These are phyloP conservation scores for Dorcoceras hygrometricum DNA, from an alignment of 257 asterid genomes.

Conservation along the genomic window DNA sequence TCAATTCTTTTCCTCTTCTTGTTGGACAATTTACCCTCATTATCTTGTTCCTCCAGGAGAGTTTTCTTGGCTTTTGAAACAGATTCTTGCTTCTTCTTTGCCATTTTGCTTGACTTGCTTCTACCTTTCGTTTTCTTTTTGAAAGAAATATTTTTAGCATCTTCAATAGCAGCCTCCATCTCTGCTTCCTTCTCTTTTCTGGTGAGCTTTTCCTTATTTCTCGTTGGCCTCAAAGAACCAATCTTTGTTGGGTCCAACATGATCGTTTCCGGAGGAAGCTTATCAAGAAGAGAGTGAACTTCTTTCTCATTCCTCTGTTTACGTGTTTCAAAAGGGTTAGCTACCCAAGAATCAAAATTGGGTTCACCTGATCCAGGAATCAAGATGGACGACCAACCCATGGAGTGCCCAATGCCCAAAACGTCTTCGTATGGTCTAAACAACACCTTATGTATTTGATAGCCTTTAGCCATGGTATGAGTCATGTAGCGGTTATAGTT, in stretches of 20 bases:
- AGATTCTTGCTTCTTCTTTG: slow-evolving; percentile 73
- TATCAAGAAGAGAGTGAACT: slow-evolving; percentile 78
- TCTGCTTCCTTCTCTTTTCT: slow-evolving; percentile 57
- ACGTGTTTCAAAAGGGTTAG: slow-evolving; percentile 78
- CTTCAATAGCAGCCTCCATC: slow-evolving; percentile 64
- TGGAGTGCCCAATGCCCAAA: slow-evolving; percentile 79
- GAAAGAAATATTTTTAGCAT: slow-evolving; percentile 41
- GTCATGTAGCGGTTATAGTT: slow-evolving; percentile 67
- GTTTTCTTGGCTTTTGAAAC: slow-evolving; percentile 63
- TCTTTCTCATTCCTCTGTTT: slow-evolving; percentile 91
- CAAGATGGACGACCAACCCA: slow-evolving; percentile 80
- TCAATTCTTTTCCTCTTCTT: slow-evolving; percentile 58
- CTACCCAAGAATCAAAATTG: slow-evolving; percentile 87
- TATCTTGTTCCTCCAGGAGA: slow-evolving; percentile 42
- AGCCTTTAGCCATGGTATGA: slow-evolving; percentile 82
- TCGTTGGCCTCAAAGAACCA: slow-evolving; percentile 60
- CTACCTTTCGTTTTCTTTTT: slow-evolving; percentile 93
- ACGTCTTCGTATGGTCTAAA: slow-evolving; percentile 95
- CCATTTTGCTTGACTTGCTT: slow-evolving; percentile 72
- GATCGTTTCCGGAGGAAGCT: slow-evolving; percentile 91
- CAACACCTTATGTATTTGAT: slow-evolving; percentile 52
- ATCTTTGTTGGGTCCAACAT: slow-evolving; percentile 92
- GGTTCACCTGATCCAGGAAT: slow-evolving; percentile 91
- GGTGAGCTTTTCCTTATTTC: slow-evolving; percentile 49
- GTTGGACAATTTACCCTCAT: slow-evolving; percentile 31